Evolutionary conservation across 2,329 filamentous ascomycete species (phyloP), one percentile per base, ranked within the genome.

Genomic region (Thielaviopsis ethacetica): DNA sequence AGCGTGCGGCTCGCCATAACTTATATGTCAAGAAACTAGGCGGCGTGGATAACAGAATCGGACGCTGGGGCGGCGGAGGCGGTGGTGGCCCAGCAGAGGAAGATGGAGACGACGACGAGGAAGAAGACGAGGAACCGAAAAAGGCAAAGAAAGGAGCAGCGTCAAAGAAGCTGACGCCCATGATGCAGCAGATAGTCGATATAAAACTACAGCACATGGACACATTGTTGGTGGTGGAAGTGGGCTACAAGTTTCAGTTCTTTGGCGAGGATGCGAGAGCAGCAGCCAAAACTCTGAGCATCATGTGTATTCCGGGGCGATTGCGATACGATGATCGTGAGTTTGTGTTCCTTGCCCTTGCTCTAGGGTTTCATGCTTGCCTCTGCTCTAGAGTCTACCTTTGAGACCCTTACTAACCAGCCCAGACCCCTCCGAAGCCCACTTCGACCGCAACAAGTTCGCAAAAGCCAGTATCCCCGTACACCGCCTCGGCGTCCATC

Each of bases 201-300:
- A 95, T 98, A 70, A 98, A 98, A 73, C 79, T 83, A 62, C 88
- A 91, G 65, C 84, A 97, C 68, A 79, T 89, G 73, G 93, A 97
- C 68, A 93, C 91, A 0, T 66, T 98, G 21, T 76, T 98, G 58
- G 86, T 97, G 13, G 84, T 97, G 57, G 91, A 98, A 69, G 93
- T 97, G 9, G 93, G 93, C 56, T 98, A 98, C 73, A 98, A 98
- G 69, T 98, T 95, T 72, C 84, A 87, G 38, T 95, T 98, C 73
- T 95, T 95, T 67, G 93, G 93, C 12, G 91, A 97, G 66, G 93
- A 98, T 73, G 93, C 93, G 9, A 81, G 90, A 57, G 81, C 83
- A 58, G 93, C 91, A 4, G 88, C 91, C 13, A 95, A 91, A 69
- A 89, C 91, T 68, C 76, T 98, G 54, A 87, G 89, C 61, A 96